Conservation (phyloP, 805 yeast species). For the Barnettozyma populi region DNA sequence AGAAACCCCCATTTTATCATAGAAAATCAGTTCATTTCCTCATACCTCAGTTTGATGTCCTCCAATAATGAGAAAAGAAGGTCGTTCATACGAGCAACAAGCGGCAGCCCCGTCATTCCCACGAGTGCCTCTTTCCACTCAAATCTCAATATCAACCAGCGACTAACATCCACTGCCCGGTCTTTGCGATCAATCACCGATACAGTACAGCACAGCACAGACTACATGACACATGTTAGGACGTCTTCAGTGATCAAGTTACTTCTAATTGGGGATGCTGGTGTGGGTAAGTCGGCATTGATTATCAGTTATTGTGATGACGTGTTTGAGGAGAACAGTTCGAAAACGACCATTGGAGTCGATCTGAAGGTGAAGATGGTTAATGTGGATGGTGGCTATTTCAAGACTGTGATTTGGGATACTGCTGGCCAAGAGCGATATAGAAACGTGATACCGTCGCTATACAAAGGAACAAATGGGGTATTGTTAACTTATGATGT, state of each 20-base stretch:
- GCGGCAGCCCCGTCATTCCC: constrained; percentile 26
- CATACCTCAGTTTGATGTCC: neutral
- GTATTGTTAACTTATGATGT: constrained; percentile 40
- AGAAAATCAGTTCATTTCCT: neutral
- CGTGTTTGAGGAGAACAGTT: constrained; percentile 28
- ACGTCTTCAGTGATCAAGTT: constrained; percentile 29
- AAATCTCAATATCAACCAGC: constrained; percentile 20
- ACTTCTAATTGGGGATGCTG: constrained; percentile 39
- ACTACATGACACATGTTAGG: constrained; percentile 12
- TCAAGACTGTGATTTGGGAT: constrained; percentile 44
- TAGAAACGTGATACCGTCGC: constrained; percentile 39
- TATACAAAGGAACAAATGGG: constrained; percentile 44
- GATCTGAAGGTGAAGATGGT: constrained; percentile 40
- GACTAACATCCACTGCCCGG: constrained; percentile 10
- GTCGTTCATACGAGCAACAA: constrained; percentile 17
- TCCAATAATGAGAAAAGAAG: constrained; percentile 19
- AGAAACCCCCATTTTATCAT: neutral
- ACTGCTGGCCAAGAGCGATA: constrained; percentile 49
- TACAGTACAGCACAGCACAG: constrained; percentile 17
- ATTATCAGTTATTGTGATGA: constrained; percentile 38
- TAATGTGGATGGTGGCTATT: constrained; percentile 38
- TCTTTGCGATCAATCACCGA: neutral
- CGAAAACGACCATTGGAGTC: constrained; percentile 41
- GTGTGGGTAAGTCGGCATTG: constrained; percentile 45
- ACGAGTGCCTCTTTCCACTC: constrained; percentile 22